A percentile compares a stretch with the other conserved stretches of the same genome.
These are phyloP conservation scores for Penicillium sp. DNA, from an alignment of 2,329 filamentous ascomycete genomes.

Conservation along the genomic window DNA sequence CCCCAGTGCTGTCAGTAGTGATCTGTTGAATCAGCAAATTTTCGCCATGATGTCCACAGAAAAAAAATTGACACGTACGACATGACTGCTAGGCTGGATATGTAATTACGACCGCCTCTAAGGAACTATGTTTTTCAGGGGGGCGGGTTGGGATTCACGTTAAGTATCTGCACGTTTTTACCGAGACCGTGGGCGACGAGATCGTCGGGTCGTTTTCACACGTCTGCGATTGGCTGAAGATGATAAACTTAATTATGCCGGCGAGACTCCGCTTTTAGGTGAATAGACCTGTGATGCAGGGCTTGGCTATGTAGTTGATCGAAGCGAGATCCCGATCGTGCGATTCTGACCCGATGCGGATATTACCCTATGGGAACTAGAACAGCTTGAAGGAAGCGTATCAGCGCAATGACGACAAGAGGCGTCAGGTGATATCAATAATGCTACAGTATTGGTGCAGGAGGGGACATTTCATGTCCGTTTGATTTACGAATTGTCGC, in stretches of 20 bases:
- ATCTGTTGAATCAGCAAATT: slow-evolving; percentile 12
- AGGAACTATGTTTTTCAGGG: background rate
- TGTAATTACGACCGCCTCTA: background rate
- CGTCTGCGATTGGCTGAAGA: slow-evolving; percentile 13
- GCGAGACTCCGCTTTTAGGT: background rate
- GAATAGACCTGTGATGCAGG: background rate
- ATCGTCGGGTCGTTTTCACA: slow-evolving; percentile 10
- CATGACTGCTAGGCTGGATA: slow-evolving; percentile 6
- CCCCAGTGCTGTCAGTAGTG: slow-evolving; percentile 31
- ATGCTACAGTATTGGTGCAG: background rate
- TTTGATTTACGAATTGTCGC: background rate
- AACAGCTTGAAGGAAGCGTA: background rate
- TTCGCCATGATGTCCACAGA: background rate
- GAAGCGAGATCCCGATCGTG: background rate
- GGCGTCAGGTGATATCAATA: background rate
- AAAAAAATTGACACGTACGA: slow-evolving; percentile 7
- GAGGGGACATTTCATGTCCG: background rate
- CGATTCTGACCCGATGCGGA: background rate
- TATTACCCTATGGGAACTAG: background rate
- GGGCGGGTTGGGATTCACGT: background rate
- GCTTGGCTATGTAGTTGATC: background rate
- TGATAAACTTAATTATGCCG: slow-evolving; percentile 2
- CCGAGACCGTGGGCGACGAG: background rate
- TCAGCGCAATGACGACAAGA: background rate
- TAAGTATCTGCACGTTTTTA: background rate